A percentile compares a stretch with the other conserved stretches of the same genome.
Conservation (phyloP, 2,329 filamentous ascomycete genomes). For the Balansia obtecta region DNA sequence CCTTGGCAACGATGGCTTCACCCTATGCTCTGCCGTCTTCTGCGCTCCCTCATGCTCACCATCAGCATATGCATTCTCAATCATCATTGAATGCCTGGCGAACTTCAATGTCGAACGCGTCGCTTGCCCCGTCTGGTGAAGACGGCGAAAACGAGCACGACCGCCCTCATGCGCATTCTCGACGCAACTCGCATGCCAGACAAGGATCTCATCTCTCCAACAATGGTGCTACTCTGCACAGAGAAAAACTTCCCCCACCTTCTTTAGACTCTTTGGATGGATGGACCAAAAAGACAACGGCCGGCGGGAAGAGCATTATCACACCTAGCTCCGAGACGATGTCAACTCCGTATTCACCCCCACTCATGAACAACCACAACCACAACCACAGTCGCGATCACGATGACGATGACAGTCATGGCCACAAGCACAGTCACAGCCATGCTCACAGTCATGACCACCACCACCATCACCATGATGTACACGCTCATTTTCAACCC, state of each 20-base stretch:
- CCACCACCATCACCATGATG: conserved; percentile 15
- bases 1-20: conserved; percentile 28
- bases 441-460: conserved; percentile 11
- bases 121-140: conserved; percentile 19
- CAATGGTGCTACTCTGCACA: conserved; percentile 13
- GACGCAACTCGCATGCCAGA: conserved; percentile 18
- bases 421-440: conserved; percentile 16
- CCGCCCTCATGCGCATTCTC: conserved; percentile 15
- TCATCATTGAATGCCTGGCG: conserved; percentile 27
- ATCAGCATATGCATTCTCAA: conserved; percentile 28
- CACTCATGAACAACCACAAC: conserved; percentile 9
- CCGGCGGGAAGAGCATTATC: conserved; percentile 28
- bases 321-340: conserved; percentile 19
- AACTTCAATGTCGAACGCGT: conserved; percentile 22
- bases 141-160: conserved; percentile 17
- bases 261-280: conserved; percentile 23
- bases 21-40: conserved; percentile 42
- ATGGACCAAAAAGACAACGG: conserved; percentile 28
- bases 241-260: conserved; percentile 20
- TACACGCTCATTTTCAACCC: conserved; percentile 16
- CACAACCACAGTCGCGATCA: conserved; percentile 12
- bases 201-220: conserved; percentile 20
- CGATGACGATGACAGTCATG: conserved; percentile 12
- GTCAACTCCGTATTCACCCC: conserved; percentile 15
- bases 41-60: conserved; percentile 34